phyloP scores from a whole-genome alignment of 306 rosid genomes.

The Lathyrus tuberosus region DNA sequence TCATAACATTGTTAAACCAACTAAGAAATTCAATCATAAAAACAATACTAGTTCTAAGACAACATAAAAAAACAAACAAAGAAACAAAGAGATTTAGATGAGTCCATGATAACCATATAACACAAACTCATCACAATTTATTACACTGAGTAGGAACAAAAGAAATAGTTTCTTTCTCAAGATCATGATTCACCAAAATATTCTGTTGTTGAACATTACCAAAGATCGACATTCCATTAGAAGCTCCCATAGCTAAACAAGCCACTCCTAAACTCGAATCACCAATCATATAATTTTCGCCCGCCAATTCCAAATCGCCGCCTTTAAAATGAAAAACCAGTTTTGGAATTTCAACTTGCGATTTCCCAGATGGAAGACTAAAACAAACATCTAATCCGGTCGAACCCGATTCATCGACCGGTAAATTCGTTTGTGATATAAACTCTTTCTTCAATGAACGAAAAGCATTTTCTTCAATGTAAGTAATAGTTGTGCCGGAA shows the following conservation, averaged over 20 bases:
- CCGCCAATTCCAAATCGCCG: constrained; percentile 72
- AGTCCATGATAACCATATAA: not conserved
- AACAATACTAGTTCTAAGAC: constrained; percentile 6
- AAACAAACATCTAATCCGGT: constrained; percentile 79
- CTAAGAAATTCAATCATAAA: constrained; percentile 37
- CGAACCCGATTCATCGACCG: constrained; percentile 42
- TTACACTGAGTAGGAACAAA: constrained; percentile 49
- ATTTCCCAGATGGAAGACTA: constrained; percentile 46
- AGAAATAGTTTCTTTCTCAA: constrained; percentile 44
- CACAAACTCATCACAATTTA: constrained; percentile 35
- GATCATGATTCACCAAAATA: constrained; percentile 57
- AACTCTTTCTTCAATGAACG: constrained; percentile 56
- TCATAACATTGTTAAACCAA: constrained; percentile 12
- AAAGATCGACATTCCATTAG: constrained; percentile 67
- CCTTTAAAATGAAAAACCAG: constrained; percentile 67
- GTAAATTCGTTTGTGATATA: constrained; percentile 53
- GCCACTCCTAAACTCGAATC: constrained; percentile 57
- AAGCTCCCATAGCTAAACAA: constrained; percentile 80
- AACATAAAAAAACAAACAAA: constrained; percentile 18
- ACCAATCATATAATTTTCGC: constrained; percentile 63
- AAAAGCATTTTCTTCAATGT: constrained; percentile 55
- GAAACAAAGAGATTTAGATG: not conserved
- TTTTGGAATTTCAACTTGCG: constrained; percentile 57
- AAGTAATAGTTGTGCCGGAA: constrained; percentile 84
- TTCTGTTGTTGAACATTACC: constrained; percentile 67